Percentiles rank a stretch among this genome's conserved stretches.
These are phyloP conservation scores for Pythium coloratum DNA, from an alignment of 352 stramenopile species.

Conservation along the genomic window DNA sequence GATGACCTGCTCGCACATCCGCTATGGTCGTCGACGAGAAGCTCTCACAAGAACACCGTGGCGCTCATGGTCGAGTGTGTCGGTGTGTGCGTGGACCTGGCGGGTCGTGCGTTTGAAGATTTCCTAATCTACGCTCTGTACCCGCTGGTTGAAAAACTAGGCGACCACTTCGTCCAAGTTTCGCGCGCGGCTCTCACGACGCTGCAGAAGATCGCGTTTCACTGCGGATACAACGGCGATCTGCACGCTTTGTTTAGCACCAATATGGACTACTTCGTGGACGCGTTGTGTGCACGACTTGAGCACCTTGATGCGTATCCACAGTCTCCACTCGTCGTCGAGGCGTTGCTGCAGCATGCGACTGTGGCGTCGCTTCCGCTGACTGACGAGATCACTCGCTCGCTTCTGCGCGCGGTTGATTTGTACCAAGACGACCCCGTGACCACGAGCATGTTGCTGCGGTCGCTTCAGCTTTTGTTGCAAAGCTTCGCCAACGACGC, in stretches of 20 bases:
- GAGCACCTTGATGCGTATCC: constrained; percentile 70
- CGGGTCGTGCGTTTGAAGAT: constrained; percentile 45
- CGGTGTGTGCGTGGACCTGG: constrained; percentile 69
- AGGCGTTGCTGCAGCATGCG: constrained; percentile 66
- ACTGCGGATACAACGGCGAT: constrained; percentile 41
- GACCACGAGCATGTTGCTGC: constrained; percentile 11
- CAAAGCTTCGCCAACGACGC: constrained; percentile 6
- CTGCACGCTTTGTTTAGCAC: constrained; percentile 66
- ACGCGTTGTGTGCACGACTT: constrained; percentile 70
- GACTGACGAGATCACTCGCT: constrained; percentile 70
- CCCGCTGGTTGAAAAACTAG: constrained; percentile 83
- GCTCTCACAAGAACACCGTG: constrained; percentile 12
- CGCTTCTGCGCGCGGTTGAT: constrained; percentile 74
- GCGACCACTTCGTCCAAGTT: constrained; percentile 54
- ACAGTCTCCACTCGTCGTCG: constrained; percentile 72
- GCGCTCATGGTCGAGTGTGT: constrained; percentile 77
- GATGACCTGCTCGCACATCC: constrained; percentile 66
- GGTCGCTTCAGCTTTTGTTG: constrained; percentile 57
- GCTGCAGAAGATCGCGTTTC: constrained; percentile 67
- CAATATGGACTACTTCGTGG: constrained; percentile 90
- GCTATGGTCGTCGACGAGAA: constrained; percentile 11
- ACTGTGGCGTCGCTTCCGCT: constrained; percentile 67
- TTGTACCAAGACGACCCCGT: constrained; percentile 50
- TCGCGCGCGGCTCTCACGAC: constrained; percentile 67
- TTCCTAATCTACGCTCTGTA: constrained; percentile 79